A percentile compares a stretch with the other conserved stretches of the same genome.
Evolutionary conservation across 257 asterid genomes (phyloP).

Genomic region (Jacaranda copaia): DNA sequence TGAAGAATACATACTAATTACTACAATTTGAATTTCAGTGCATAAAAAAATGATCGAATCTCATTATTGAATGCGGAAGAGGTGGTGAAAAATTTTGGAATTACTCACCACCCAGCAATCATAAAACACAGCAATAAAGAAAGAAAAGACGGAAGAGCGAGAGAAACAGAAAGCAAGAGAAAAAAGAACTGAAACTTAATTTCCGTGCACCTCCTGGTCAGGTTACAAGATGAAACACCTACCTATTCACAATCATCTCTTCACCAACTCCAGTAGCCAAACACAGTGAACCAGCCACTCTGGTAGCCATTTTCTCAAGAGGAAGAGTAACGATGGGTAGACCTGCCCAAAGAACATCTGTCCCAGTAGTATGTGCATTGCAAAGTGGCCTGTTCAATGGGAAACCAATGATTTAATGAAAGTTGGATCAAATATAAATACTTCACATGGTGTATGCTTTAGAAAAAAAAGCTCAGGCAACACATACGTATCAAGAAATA

Average conservation of each 20-base stretch:
- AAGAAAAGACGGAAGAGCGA: too few species aligned
- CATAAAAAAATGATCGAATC: too few species aligned
- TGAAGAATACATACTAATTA: too few species aligned
- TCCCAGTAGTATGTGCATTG: constrained; percentile 99
- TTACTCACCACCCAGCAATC: too few species aligned
- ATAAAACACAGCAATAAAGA: too few species aligned
- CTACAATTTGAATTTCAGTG: too few species aligned
- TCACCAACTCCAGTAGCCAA: constrained; percentile 98
- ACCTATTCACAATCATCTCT: constrained; percentile 96
- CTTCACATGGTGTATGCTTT: neutral
- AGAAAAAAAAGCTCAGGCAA: neutral
- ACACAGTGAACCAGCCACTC: constrained; percentile 99
- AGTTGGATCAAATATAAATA: constrained; percentile 7
- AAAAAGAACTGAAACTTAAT: too few species aligned
- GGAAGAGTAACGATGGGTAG: constrained; percentile 96
- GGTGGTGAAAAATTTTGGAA: too few species aligned
- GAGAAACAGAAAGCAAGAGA: too few species aligned
- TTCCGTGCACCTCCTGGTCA: too few species aligned
- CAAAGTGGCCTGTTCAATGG: constrained; percentile 80
- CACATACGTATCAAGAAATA: constrained; percentile 90
- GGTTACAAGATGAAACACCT: constrained; percentile 27
- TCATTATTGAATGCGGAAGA: too few species aligned
- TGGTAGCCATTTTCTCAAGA: constrained; percentile 98
- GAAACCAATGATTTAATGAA: constrained; percentile 8
- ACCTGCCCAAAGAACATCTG: constrained; percentile 99